phyloP scores from a whole-genome alignment of 805 yeast genomes.

The Debaryomyces hansenii region DNA sequence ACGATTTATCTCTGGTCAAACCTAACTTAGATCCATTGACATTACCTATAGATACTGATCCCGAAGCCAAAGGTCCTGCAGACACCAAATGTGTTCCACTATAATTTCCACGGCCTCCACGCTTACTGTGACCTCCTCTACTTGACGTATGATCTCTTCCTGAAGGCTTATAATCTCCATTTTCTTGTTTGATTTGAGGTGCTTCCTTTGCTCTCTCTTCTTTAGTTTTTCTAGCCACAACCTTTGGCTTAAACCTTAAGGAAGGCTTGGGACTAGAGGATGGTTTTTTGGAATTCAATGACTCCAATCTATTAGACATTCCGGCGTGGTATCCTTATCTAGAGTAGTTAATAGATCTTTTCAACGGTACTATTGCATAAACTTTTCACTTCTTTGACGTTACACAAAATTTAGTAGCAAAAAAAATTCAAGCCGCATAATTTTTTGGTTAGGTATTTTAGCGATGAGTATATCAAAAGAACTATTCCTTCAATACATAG shows the following conservation, averaged over 20 bases:
- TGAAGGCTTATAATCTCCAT: conserved; percentile 18
- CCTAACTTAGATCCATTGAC: conserved; percentile 24
- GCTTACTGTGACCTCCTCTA: conserved; percentile 34
- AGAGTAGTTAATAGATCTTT: not conserved
- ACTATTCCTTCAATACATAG: not conserved
- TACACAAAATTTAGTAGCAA: conserved; percentile 2
- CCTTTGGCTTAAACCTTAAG: conserved; percentile 81
- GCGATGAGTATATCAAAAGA: not conserved
- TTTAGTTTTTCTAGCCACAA: conserved; percentile 77
- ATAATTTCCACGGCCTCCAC: conserved; percentile 36
- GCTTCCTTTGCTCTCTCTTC: conserved; percentile 83
- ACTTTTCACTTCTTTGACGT: not conserved
- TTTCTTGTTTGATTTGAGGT: conserved; percentile 47
- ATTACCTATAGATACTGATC: conserved; percentile 50
- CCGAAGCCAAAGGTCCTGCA: conserved; percentile 73
- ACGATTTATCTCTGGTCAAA: conserved; percentile 31
- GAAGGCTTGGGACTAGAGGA: conserved; percentile 44
- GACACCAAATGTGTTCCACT: conserved; percentile 64
- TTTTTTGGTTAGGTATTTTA: not conserved
- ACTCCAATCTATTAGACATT: conserved; percentile 45
- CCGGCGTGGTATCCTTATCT: not conserved
- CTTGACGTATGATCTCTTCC: conserved; percentile 28
- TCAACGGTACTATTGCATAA: not conserved
- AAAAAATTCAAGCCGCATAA: conserved; percentile 4
- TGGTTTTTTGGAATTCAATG: conserved; percentile 35